Evolutionary conservation across 2,329 filamentous ascomycete species (phyloP).

Genomic region (Neofusicoccum kwambonambiense): DNA sequence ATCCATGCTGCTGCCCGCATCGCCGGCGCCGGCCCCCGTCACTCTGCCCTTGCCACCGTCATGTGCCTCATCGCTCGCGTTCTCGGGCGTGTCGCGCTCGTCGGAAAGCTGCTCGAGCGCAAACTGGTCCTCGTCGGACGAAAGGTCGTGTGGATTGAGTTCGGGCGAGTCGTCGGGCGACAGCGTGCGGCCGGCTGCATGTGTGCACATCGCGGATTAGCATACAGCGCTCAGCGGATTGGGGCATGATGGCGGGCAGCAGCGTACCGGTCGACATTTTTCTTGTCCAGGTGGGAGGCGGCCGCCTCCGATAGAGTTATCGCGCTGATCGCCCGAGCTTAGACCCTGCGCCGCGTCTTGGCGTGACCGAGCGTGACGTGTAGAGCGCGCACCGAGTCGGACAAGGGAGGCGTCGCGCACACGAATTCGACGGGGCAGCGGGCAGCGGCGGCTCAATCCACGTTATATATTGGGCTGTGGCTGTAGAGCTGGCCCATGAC

Average conservation of each 20-base stretch:
- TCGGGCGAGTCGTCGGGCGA: slow-evolving; percentile 38
- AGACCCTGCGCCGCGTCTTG: slow-evolving; percentile 8
- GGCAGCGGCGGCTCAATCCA: not conserved
- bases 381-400: not conserved
- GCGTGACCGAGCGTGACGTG: not conserved
- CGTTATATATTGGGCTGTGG: slow-evolving; percentile 5
- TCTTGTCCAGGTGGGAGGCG: slow-evolving; percentile 5
- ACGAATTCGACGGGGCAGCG: not conserved
- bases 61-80: slow-evolving; percentile 25
- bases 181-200: slow-evolving; percentile 22
- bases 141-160: slow-evolving; percentile 32
- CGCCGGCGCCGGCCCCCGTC: not conserved
- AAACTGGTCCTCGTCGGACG: slow-evolving; percentile 36
- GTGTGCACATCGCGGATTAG: not conserved
- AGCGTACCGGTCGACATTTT: slow-evolving; percentile 18
- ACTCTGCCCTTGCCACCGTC: slow-evolving; percentile 10
- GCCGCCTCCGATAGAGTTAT: slow-evolving; percentile 13
- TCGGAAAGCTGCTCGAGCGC: slow-evolving; percentile 30
- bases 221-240: not conserved
- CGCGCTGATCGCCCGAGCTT: slow-evolving; percentile 11
- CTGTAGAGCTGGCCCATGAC: not conserved
- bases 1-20: slow-evolving; percentile 25
- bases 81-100: slow-evolving; percentile 17
- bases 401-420: not conserved
- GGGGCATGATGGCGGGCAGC: not conserved